A percentile compares a stretch with the other conserved stretches of the same genome.
Evolutionary conservation across 2,329 filamentous ascomycete genomes (phyloP).

Genomic region (Nothophaeocryptopus gaeumannii): DNA sequence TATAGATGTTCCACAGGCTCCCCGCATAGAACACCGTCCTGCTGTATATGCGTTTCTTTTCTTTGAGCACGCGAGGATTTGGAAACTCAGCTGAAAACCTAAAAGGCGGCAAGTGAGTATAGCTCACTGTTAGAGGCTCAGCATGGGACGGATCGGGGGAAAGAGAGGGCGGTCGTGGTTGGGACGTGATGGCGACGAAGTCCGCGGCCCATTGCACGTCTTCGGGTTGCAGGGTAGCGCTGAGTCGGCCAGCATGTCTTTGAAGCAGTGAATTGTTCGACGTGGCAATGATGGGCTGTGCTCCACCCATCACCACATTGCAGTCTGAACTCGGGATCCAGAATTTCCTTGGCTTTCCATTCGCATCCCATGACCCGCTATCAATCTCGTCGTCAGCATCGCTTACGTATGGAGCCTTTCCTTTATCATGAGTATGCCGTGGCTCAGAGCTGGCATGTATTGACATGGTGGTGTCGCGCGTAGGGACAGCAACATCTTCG

Average conservation of each 20-base stretch:
- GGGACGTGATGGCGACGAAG: conserved; percentile 48
- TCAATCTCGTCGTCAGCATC: conserved; percentile 27
- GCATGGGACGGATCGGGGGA: conserved; percentile 5
- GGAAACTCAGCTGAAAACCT: conserved; percentile 59
- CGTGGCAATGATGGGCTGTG: conserved; percentile 52
- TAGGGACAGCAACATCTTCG: conserved; percentile 26
- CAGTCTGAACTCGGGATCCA: conserved; percentile 57
- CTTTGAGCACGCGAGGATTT: conserved; percentile 54
- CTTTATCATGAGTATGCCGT: conserved; percentile 32
- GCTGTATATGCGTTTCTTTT: conserved; percentile 59
- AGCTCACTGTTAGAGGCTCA: conserved; percentile 38
- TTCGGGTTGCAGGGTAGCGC: conserved; percentile 52
- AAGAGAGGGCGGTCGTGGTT: conserved; percentile 25
- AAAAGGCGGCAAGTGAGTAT: conserved; percentile 57
- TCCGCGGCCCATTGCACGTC: conserved; percentile 57
- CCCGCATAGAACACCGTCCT: conserved; percentile 60
- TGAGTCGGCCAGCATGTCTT: conserved; percentile 47
- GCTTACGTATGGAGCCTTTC: conserved; percentile 1
- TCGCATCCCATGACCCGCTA: conserved; percentile 54
- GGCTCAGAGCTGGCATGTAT: conserved; percentile 24
- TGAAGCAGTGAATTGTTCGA: conserved; percentile 42
- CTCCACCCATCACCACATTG: conserved; percentile 54
- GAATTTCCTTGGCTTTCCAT: conserved; percentile 55
- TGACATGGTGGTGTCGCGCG: conserved; percentile 30
- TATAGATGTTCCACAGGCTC: conserved; percentile 61